Evolutionary conservation across 352 stramenopile species (phyloP).

Genomic region (Globisporangium echinulatum): DNA sequence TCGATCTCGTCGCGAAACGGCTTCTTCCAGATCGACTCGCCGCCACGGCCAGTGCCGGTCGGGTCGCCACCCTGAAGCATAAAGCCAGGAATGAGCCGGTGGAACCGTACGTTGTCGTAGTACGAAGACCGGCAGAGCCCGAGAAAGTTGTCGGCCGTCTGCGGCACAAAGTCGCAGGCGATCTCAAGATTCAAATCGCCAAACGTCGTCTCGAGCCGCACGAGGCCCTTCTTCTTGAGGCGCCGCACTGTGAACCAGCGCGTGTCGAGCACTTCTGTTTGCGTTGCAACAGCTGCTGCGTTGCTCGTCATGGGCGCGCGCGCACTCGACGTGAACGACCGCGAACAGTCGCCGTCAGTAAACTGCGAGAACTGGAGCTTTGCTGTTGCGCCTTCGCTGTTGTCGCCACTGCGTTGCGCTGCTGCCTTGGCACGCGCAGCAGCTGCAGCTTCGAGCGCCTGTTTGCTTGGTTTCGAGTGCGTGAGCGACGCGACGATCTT

Average conservation of each 20-base stretch:
- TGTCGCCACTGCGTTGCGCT: conserved; percentile 2
- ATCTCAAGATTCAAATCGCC: conserved; percentile 95
- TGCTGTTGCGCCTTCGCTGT: conserved; percentile 4
- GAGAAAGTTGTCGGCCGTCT: conserved; percentile 97
- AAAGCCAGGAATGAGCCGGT: conserved; percentile 96
- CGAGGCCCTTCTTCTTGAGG: conserved; percentile 96
- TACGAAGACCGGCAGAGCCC: conserved; percentile 89
- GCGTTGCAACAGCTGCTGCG: conserved; percentile 32
- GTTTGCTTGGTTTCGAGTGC: conserved; percentile 33
- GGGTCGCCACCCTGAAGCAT: conserved; percentile 95
- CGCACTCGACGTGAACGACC: conserved; percentile 94
- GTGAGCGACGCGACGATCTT: conserved; percentile 72
- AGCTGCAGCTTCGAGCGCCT: conserved; percentile 10
- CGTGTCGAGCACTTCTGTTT: conserved; percentile 55
- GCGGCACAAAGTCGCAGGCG: conserved; percentile 95
- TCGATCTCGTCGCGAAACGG: conserved; percentile 97
- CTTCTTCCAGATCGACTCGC: conserved; percentile 92
- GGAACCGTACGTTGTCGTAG: conserved; percentile 94
- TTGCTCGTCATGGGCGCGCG: conserved; percentile 75
- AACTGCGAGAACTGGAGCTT: conserved; percentile 72
- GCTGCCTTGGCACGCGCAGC: neutral
- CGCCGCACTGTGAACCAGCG: conserved; percentile 85
- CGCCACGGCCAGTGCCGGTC: conserved; percentile 92
- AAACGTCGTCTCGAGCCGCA: conserved; percentile 92
- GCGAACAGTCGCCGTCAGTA: conserved; percentile 87